Base-by-base conservation (phyloP, 352 stramenopile species). In the Globisporangium paddicum region DNA sequence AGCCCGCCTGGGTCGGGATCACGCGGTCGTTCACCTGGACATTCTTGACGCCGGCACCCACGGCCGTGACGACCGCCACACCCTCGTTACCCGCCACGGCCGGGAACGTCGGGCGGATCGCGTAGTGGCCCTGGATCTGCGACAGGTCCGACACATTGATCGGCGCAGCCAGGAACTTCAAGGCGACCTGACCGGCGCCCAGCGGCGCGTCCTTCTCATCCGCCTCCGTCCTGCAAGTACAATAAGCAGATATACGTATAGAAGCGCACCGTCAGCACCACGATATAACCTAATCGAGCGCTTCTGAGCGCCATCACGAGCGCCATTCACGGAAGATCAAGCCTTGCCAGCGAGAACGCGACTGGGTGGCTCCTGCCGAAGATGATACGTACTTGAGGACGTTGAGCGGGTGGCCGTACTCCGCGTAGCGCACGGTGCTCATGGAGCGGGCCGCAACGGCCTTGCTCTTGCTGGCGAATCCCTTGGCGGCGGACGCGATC, bases 101-200 rank as follows among this genome's bases (percentile, higher is more conserved):
- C 5, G 88, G 88, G 53, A 96, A 79, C 58, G 51, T 69, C 18
- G 87, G 81, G 37, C 83, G 75, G 62, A 95, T 82, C 34, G 81
- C 82, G 67, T 96, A 96, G 10, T 75, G 69, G 49, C 88, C 88
- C 68, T 95, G 84, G 47, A 95, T 91, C 77, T 95, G 83, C 60
- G 82, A 91, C 56, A 96, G 72, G 62, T 96, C 88, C 26, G 87
- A 77, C 42, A 91, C 79, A 62, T 96, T 96, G 62, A 96, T 95
- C 6, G 88, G 88, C 42, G 87, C 86, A 21, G 87, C 88, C 60
- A 96, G 65, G 69, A 96, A 94, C 75, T 94, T 91, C 59, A 96
- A 71, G 40, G 79, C 82, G 19, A 96, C 84, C 60, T 96, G 82
- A 48, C 71, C 76, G 16, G 69, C 64, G 38, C 63, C 69, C 5